These are phyloP conservation scores for Aureobasidium pullulans DNA, from an alignment of 2,329 filamentous ascomycete species.

Conservation along the genomic window DNA sequence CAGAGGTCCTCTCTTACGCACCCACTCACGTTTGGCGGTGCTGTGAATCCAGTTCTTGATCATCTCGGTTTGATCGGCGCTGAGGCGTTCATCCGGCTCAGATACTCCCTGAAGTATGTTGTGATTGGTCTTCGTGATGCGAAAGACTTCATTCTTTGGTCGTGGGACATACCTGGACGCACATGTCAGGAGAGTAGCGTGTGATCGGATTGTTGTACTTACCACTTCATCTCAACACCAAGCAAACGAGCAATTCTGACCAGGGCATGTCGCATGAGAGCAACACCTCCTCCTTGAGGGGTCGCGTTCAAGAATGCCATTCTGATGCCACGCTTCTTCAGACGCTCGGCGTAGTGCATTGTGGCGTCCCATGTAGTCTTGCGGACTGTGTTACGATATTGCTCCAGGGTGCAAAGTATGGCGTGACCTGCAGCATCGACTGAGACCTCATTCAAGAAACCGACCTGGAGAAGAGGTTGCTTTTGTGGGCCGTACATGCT, in stretches of 20 bases:
- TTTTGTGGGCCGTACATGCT: conserved; percentile 67
- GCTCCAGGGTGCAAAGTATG: conserved; percentile 48
- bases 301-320: conserved; percentile 75
- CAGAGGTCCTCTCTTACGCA: conserved; percentile 59
- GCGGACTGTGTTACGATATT: conserved; percentile 56
- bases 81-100: conserved; percentile 56
- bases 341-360: conserved; percentile 53
- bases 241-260: conserved; percentile 62
- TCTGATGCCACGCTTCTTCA: conserved; percentile 58
- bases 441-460: conserved; percentile 60
- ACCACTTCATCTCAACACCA: conserved; percentile 68
- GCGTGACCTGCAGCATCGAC: conserved; percentile 61
- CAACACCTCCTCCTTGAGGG: conserved; percentile 75
- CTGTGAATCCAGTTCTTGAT: conserved; percentile 65
- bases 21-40: conserved; percentile 71
- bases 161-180: conserved; percentile 55
- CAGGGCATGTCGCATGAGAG: conserved; percentile 72
- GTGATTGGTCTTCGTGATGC: conserved; percentile 80
- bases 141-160: conserved; percentile 69
- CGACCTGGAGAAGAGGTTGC: conserved; percentile 59
- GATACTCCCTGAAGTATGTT: conserved; percentile 80
- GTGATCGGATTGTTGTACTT: not conserved
- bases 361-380: conserved; percentile 58
- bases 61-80: conserved; percentile 51
- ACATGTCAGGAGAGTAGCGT: not conserved